phyloP scores from a whole-genome alignment of 495 filamentous ascomycete genomes.

The Penicillium robsamsonii region DNA sequence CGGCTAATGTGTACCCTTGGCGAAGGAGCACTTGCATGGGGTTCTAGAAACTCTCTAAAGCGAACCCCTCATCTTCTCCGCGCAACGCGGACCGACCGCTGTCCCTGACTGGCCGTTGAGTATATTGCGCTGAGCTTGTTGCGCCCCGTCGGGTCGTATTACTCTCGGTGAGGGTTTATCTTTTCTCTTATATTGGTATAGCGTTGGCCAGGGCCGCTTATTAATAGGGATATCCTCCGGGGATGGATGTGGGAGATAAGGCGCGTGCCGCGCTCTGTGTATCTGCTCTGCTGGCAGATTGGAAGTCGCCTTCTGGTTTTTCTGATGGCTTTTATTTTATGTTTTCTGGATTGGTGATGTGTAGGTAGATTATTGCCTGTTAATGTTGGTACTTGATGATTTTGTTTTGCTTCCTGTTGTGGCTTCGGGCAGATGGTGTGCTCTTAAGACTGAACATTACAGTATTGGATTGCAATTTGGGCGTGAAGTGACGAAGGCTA shows the following conservation, averaged over 20 bases:
- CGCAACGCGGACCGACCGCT: conserved; percentile 10
- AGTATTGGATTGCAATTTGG: not conserved
- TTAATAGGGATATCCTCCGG: conserved; percentile 5
- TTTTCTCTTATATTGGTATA: not conserved
- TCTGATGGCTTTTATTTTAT: not conserved
- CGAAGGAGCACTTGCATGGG: conserved; percentile 4
- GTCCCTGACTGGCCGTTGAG: conserved; percentile 2
- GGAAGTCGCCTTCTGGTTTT: not conserved
- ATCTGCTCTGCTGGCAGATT: not conserved
- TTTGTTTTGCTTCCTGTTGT: not conserved
- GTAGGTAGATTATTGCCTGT: not conserved
- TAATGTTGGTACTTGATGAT: not conserved
- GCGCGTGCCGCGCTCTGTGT: not conserved
- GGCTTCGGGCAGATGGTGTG: not conserved
- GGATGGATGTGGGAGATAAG: not conserved
- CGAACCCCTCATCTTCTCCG: conserved; percentile 20
- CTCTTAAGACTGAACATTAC: not conserved
- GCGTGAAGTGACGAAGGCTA: not conserved
- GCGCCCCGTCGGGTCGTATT: conserved; percentile 9
- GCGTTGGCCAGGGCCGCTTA: not conserved
- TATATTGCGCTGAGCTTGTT: not conserved
- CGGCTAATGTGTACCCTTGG: conserved; percentile 11
- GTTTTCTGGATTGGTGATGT: not conserved
- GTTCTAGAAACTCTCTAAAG: conserved; percentile 12
- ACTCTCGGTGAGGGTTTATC: not conserved